Evolutionary conservation across 139 green algal species (phyloP), one percentile per base, ranked within the genome.

Genomic region (Mesotaenium endlicherianum): DNA sequence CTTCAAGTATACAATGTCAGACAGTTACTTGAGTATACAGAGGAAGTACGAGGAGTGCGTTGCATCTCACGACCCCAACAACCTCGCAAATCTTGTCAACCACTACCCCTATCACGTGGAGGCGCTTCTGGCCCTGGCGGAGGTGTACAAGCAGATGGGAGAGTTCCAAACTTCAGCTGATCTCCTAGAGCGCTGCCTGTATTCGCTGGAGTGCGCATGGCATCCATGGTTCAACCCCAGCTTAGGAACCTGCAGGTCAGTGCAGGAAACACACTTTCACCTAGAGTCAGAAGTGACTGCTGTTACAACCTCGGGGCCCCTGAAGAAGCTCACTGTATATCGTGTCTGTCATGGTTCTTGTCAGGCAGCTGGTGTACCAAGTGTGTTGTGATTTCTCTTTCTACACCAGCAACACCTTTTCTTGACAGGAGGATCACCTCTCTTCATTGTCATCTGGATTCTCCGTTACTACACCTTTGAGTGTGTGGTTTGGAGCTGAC

Each of bases 61-160:
- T 80, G 93, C 88, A n/a, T 91, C 79, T 6, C 89, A 92, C 42
- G 93, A 98, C 86, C 94, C 94, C 53, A 95, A 95, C 83, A 83
- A 79, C 49, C 85, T 98, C 1, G 91, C 85, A 0, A 77, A 74
- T 0, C 88, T 97, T 57, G 85, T 97, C 58, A 85, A 90, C 34
- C 86, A 92, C 58, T 82, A 94, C 50, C 95, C 95, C 0, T 98
- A 95, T 88, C 95, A 98, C 84, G 88, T 96, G 60, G 95, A 98
- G 70, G 83, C 91, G 26, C 90, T 98, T 75, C 88, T 98, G 77
- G 91, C 95, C 0, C 95, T 98, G 91, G 86, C 91, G n/a, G 94
- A 98, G 77, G 85, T 88, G 43, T 89, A 90, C 70, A 70, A 84
- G 6, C 55, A 82, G 91, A 94, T 84, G 50, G 94, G 93, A 5